Evolutionary conservation across 179 eudicot species (phyloP), one percentile per base, ranked within the genome.

Genomic region (Carnegiea gigantea): DNA sequence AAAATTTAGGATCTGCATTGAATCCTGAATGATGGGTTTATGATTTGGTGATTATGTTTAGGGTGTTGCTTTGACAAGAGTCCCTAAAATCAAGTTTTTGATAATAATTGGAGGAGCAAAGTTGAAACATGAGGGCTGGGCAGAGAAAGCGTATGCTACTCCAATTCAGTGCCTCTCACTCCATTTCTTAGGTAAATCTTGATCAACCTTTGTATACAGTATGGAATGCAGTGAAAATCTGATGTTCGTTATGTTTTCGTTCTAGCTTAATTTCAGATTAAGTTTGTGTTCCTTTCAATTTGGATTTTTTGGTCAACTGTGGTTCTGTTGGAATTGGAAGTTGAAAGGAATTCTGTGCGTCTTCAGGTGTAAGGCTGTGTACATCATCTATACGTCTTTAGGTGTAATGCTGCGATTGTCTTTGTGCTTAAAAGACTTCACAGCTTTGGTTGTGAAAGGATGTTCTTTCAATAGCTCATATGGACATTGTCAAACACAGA

Each of bases 31-130:
- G 71, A 28, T 73, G 10, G 36, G 70, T 18, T 51, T 81, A 44
- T 40, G n/a, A 13, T 28, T 48, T 57, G 57, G 36, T 78, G 74
- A 6, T 70, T 23, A 40, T 77, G 46, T 26, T 40, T 78, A 95
- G 98, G 98, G 98, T 36, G 57, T 88, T 85, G 98, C 94, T 73
- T 87, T 95, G 75, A 90, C 90, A 18, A 95, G 90, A 85, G 97
- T 92, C 33, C 93, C 97, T 0, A 91, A 83, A 68, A 87, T 95
- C 43, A 91, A 93, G 80, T 88, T 86, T 72, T 54, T 92, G 80
- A 78, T 93, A 60, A 92, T 95, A 80, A 82, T 95, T 44, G 91
- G 94, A 54, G 99, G 99, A 18, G 99, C 99, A 18, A 91, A 90
- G 81, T 80, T 92, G 7, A 84, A 75, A 77, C 74, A 84, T 12